Evolutionary conservation across 495 filamentous ascomycete species (phyloP), one percentile per base, ranked within the genome.

Genomic region (Xylaria venustula): DNA sequence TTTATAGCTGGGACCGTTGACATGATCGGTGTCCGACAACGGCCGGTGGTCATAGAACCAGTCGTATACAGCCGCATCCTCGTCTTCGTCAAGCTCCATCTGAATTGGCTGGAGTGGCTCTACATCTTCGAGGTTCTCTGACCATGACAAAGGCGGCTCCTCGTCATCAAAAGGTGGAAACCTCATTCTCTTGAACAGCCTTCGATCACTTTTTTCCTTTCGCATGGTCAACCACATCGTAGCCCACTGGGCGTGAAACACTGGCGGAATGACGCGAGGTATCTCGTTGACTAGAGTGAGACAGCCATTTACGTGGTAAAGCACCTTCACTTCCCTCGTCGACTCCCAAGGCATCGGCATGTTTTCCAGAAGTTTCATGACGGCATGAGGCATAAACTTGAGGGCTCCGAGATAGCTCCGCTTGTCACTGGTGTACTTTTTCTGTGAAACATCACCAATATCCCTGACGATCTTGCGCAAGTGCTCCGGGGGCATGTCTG

Each of bases 281-380:
- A 87, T 92, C 79, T 99, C 95, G 70, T 99, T 99, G 55, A 99
- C 95, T 58, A 99, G 77, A 17, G 95, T 99, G 67, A 99, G 77
- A 69, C 95, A 98, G 11, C 95, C 95, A 66, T 98, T 99, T 62
- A 98, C 92, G 72, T 99, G 95, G 75, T 99, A 99, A 7, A 99
- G 79, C 12, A 99, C 95, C 75, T 97, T 97, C 51, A 99, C 95
- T 68, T 99, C 93, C 52, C 92, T 83, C 6, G 91, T 85, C 30
- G 91, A 91, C 79, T 99, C 95, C 95, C 95, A 99, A 7, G 95
- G 95, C 95, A 99, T 99, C 8, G 95, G 95, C 95, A 99, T 99
- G 71, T 99, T 99, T 81, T 99, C 95, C 58, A 99, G 69, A 19
- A 99, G 85, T 81, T 99, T 99, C 78, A 99, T 75, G 9, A 99